Evolutionary conservation across 805 yeast genomes (phyloP).

Genomic region (Candida koratica): DNA sequence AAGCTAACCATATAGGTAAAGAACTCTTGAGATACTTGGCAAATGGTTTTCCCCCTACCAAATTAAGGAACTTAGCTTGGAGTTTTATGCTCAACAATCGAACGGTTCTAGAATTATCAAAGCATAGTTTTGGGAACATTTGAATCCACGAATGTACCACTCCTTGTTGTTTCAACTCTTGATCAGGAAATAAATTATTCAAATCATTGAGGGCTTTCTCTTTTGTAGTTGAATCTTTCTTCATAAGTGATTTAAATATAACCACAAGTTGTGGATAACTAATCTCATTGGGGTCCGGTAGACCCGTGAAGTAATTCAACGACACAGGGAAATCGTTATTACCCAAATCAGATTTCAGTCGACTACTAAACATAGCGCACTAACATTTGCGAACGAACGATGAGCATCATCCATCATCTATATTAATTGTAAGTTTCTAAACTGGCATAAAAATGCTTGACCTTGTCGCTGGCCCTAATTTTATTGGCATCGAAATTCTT

Average conservation of each 20-base stretch:
- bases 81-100: constrained; percentile 60
- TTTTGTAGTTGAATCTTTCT: constrained; percentile 79
- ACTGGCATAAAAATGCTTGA: constrained; percentile 28
- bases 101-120: constrained; percentile 65
- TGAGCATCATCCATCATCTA: neutral
- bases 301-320: constrained; percentile 69
- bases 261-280: constrained; percentile 50
- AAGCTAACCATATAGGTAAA: constrained; percentile 70
- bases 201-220: constrained; percentile 69
- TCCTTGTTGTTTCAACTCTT: constrained; percentile 41
- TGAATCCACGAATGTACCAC: constrained; percentile 70
- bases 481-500: constrained; percentile 57
- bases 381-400: neutral
- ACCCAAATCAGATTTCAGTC: constrained; percentile 21
- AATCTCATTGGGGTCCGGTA: constrained; percentile 52
- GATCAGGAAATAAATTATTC: constrained; percentile 29
- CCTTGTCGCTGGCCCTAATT: constrained; percentile 40
- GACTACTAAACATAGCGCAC: constrained; percentile 8
- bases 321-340: constrained; percentile 50
- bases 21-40: constrained; percentile 66
- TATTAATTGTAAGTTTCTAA: constrained; percentile 5
- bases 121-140: constrained; percentile 72
- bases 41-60: constrained; percentile 54
- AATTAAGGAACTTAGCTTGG: constrained; percentile 45
- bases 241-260: constrained; percentile 70